Base-by-base conservation (phyloP, 2,329 filamentous ascomycete genomes). In the Zymoseptoria crescenta region DNA sequence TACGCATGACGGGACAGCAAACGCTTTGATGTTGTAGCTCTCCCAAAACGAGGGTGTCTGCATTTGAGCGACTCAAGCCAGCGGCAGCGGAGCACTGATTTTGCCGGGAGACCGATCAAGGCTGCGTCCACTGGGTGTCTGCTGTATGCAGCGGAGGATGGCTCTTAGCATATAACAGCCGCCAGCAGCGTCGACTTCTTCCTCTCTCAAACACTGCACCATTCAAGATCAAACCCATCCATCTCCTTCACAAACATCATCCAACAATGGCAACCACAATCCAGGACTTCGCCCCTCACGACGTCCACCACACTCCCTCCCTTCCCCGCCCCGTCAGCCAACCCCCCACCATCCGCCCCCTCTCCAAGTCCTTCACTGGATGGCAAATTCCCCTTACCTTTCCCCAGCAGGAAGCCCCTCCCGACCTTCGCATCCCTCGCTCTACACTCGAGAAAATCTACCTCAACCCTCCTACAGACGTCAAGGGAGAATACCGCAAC, bases 401-500 rank as follows among this genome's bases (percentile, higher is more conserved):
- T 9, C 35, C 1, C 35, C 35, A 41, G 4, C 35, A 24, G 10
- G 28, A 52, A n/a, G 3, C 51, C 4, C 4, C 24, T 9, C 21
- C 24, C 9, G 51, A 52, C 51, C 24, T 28, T 21, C 21, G 21
- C 20, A 59, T 59, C 29, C 54, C 54, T n/a, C 49, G 58, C 16
- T 49, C 52, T 13, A 56, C 49, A 5, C 45, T 59, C 48, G 54
- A 59, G 51, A 59, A 59, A 51, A 56, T 59, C 54, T 59, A 59
- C 20, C 58, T 59, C 35, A 56, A 41, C 27, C 58, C 58, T 45
- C 58, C 58, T 4, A 59, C 50, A 3, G 54, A 59, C 35, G 58
- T 59, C 10, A 56, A 49, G 16, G 54, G 58, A 6, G 54, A 59
- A 8, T 49, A 54, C 19, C 49, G 58, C 2, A 59, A 59, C 45